Evolutionary conservation across 164 flowering plant genomes (phyloP), one percentile per base, ranked within the genome.

Genomic region (Nymphaea thermarum): DNA sequence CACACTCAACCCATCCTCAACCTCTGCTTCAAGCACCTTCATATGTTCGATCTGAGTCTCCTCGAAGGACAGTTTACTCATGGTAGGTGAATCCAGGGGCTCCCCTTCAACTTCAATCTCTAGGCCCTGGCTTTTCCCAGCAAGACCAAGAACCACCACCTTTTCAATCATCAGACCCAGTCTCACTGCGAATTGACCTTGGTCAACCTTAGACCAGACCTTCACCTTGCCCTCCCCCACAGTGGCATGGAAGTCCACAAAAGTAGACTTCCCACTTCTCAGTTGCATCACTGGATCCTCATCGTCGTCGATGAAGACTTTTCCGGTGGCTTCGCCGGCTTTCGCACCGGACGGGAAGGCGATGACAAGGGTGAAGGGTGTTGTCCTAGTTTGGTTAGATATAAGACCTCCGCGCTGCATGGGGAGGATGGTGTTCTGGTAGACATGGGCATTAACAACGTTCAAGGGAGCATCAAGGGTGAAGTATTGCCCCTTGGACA

Each of bases 391-490:
- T 72, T 83, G 92, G 68, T 80, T 84, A 0, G 93, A 80, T 2
- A 81, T 80, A 77, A 85, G 3, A 8, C 91, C 94, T 12, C 92
- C 96, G 57, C 68, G 81, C 77, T 90, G 96, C 96, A 90, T 90
- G 25, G 91, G 91, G 3, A 92, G 71, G 41, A 90, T 90, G 6
- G 85, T 78, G 70, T 81, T 86, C 65, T 90, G 86, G 72, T 85
- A 84, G 47, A 92, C 72, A 73, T 90, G 96, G n/a, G 88, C 93
- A 65, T 92, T 92, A 55, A 87, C 79, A 12, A 73, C 85, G 66
- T 92, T 68, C 66, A 84, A 74, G 3, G 96, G 96, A 3, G 98
- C 94, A 69, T 83, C 84, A 2, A 92, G 89, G 3, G 87, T 74
- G 18, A 82, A 68, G 63, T 79, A 79, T 14, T 81, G 85, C 18